A percentile compares a stretch with the other conserved stretches of the same genome.
Evolutionary conservation across 495 filamentous ascomycete genomes (phyloP).

Genomic region (Aspergillus asperescens): DNA sequence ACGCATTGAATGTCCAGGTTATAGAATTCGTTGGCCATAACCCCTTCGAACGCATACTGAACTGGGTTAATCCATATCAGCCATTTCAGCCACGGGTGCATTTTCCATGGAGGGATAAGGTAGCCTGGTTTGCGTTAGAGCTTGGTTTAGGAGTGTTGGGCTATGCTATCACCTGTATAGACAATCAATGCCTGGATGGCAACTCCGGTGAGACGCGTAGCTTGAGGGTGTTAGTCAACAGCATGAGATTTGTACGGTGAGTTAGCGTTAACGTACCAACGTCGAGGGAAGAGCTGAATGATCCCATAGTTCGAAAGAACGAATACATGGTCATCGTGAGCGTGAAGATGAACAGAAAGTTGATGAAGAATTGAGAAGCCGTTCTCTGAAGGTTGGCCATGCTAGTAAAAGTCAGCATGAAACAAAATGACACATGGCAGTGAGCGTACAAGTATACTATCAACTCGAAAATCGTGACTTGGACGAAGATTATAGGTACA

Average conservation of each 20-base stretch:
- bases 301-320: conserved; percentile 70
- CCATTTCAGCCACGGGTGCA: conserved; percentile 82
- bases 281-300: conserved; percentile 58
- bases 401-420: conserved; percentile 27
- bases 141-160: neutral
- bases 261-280: conserved; percentile 28
- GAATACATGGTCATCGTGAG: conserved; percentile 73
- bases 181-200: conserved; percentile 61
- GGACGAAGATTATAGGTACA: conserved; percentile 62
- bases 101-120: conserved; percentile 63
- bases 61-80: conserved; percentile 71
- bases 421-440: neutral
- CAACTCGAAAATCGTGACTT: conserved; percentile 66
- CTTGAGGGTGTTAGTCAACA: conserved; percentile 25
- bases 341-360: conserved; percentile 52
- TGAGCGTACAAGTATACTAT: conserved; percentile 63
- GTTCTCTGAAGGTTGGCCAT: conserved; percentile 59
- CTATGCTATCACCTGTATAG: conserved; percentile 51
- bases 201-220: conserved; percentile 60
- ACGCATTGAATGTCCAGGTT: conserved; percentile 45
- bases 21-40: conserved; percentile 58
- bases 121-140: conserved; percentile 49
- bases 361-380: conserved; percentile 81
- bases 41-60: conserved; percentile 65
- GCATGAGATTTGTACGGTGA: neutral